phyloP scores from a whole-genome alignment of 2,329 filamentous ascomycete genomes.

The Bipolaris cookei region DNA sequence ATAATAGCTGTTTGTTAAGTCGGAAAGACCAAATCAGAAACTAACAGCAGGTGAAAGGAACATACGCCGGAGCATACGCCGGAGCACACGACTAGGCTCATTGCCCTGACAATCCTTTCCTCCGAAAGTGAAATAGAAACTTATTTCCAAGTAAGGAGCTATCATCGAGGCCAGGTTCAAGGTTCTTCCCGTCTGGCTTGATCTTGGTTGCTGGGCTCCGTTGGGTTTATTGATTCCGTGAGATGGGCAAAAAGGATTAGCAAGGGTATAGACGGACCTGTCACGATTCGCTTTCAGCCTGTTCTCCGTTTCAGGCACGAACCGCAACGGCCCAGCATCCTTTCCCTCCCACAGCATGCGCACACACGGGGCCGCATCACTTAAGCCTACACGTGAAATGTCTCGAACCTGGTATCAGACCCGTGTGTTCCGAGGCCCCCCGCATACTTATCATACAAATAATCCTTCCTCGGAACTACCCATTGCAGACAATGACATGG shows the following conservation, averaged over 20 bases:
- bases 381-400: constrained; percentile 1
- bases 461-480: neutral
- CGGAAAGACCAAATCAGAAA: neutral
- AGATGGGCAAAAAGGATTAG: neutral
- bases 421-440: neutral
- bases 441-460: neutral
- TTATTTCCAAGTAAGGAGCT: neutral
- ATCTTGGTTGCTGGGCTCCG: constrained; percentile 1
- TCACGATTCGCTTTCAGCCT: constrained; percentile 4
- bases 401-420: constrained; percentile 1
- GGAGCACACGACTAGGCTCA: neutral
- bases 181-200: neutral
- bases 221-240: constrained; percentile 5
- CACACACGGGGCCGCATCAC: neutral
- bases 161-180: constrained; percentile 1
- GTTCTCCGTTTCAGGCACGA: constrained; percentile 4
- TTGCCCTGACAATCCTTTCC: neutral
- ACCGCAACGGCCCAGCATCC: neutral
- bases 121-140: neutral
- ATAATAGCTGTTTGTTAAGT: neutral
- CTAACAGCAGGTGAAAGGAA: neutral
- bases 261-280: neutral
- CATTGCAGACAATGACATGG: neutral
- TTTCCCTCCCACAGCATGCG: neutral
- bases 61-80: neutral